Base-by-base conservation (phyloP, 352 stramenopile species). In the Phytophthora palmivora region DNA sequence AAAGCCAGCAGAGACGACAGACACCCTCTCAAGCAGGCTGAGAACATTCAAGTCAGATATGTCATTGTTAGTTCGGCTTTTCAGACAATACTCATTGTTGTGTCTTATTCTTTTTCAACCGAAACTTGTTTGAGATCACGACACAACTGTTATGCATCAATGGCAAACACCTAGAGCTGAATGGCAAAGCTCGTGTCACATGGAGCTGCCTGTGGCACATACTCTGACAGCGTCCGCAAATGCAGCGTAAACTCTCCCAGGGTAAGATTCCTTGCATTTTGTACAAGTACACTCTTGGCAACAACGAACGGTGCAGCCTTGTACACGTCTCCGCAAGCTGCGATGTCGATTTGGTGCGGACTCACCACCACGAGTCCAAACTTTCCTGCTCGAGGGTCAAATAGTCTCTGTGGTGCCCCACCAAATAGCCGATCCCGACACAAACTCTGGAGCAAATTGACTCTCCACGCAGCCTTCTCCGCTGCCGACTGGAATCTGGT, bases 341-440 rank as follows among this genome's bases (percentile, higher is more conserved):
- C 70, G 9, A 78, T 70, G 46, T 90, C 81, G 1, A 78, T 67
- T 43, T 83, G 73, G 51, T 90, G 77, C 22, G 81, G 81, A 54
- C 74, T 88, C 2, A 84, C 68, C 30, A 90, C 72, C 11, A 90
- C 66, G 7, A 90, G 70, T 11, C 81, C 81, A 43, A 90, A 90
- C 19, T 67, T 77, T 11, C 81, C 81, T 7, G 68, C 47, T 9
- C 37, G 37, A 1, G 52, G 56, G 19, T 87, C 70, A 10, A 76
- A 36, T 9, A 90, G 64, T 39, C 81, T 63, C 30, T 86, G 75
- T 3, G 78, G 67, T 2, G 66, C 60, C 11, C 58, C 75, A 10
- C 77, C 76, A 33, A 85, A 90, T 10, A 90, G 64, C 7, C 75
- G 72, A 9, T 90, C 79, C 9, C 77, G 78, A 45, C 77, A 84